Evolutionary conservation across 495 filamentous ascomycete genomes (phyloP).

Genomic region (Penicillium flavigenum): DNA sequence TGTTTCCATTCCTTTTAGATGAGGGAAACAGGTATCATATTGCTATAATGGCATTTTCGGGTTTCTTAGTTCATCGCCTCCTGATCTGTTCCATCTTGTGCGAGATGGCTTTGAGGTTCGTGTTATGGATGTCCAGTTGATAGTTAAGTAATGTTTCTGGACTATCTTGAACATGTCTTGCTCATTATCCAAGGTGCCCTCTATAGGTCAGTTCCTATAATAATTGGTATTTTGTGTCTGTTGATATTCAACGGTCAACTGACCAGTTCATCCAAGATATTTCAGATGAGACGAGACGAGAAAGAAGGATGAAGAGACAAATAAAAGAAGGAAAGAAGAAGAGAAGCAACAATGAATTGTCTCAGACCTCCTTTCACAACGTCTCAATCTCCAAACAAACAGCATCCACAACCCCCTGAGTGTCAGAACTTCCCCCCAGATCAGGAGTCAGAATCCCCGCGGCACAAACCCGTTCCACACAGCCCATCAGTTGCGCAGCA

Average conservation of each 20-base stretch:
- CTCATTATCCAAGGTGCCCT: neutral
- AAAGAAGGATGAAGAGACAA: neutral
- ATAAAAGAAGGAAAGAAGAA: neutral
- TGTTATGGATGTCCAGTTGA: neutral
- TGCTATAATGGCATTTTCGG: constrained; percentile 5
- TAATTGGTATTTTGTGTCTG: neutral
- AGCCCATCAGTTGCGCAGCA: constrained; percentile 50
- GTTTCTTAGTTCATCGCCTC: neutral
- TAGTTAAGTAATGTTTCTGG: neutral
- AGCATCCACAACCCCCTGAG: constrained; percentile 55
- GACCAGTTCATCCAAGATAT: neutral
- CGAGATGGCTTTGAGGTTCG: neutral
- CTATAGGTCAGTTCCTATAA: neutral
- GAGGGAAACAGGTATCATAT: neutral
- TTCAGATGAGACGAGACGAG: neutral
- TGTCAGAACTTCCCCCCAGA: constrained; percentile 52
- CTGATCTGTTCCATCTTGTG: constrained; percentile 5
- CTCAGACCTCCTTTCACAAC: constrained; percentile 12
- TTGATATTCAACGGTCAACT: neutral
- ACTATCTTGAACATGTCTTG: neutral
- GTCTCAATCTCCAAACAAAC: constrained; percentile 53
- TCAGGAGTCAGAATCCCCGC: constrained; percentile 53
- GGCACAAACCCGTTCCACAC: constrained; percentile 56
- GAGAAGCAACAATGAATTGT: constrained; percentile 6
- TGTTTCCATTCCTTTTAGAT: neutral